Base-by-base conservation (phyloP, 2,329 filamentous ascomycete genomes). In the Monosporascus sp. region DNA sequence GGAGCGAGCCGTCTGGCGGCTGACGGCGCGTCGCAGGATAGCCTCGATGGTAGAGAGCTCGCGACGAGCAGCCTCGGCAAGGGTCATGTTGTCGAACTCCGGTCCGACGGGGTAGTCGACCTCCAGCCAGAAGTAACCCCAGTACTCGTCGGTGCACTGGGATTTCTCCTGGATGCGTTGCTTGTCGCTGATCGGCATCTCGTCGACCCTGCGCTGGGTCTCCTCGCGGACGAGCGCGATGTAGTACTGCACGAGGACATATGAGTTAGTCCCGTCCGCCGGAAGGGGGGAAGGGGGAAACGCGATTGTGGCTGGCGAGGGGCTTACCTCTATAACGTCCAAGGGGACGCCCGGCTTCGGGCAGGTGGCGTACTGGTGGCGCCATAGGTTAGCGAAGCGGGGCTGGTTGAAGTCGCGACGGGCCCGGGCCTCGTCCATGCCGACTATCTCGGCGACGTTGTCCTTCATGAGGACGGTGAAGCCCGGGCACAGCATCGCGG, bases 381-480 rank as follows among this genome's bases (percentile, higher is more conserved):
- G 64, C 81, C 81, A 85, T 37, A 67, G 58, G 18, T 72, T 58
- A 1, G 80, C 73, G 50, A 71, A 73, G 5, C 69, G 71, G 1
- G 82, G 81, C 62, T 78, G 71, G 47, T 75, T 75, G 59, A 73
- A 76, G 22, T 70, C 65, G 6, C 61, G 64, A 47, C 62, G 63
- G 48, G 70, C 57, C 47, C 72, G 69, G 17, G 56, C 46, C 0
- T 73, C 67, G 0, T 62, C 43, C 56, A 81, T 60, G 17, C 66
- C 63, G 3, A 69, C 69, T n/a, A 73, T 50, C 50, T 60, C 73
- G 6, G 78, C 74, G 57, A 87, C 72, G 58, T 82, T 77, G 59
- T 84, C 80, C 68, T 85, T 86, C 72, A 82, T 80, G n/a, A 76
- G 56, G 1, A 79, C 71, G 3, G 80, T 83, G 63, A 87, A 86